Evolutionary conservation across 2,329 filamentous ascomycete genomes (phyloP), one percentile per base, ranked within the genome.

Genomic region (Fulvia fulva): DNA sequence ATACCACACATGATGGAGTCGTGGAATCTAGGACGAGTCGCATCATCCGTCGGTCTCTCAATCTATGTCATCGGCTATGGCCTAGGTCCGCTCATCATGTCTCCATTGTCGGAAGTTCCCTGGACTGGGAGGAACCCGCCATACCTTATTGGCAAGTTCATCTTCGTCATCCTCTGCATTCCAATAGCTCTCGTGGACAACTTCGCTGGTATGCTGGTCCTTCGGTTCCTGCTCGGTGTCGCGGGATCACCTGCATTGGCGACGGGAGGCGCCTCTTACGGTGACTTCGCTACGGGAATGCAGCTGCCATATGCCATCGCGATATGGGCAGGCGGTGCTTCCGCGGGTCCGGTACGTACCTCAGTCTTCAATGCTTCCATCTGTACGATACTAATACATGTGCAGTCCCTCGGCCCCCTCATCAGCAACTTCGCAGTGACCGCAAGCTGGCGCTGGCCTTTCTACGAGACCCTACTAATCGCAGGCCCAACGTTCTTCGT

Each of bases 231-330:
- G 2, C 82, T 84, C 59, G 86, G 85, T 1, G 86, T 87, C 76
- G 85, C 87, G 63, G 84, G 85, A 6, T 84, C 80, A 9, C n/a
- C 86, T 0, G 86, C 82, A 70, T 73, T 89, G 8, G 85, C 85
- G 0, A 87, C 80, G 14, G 78, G 77, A 4, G 78, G 76, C 7
- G 79, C 78, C 4, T 75, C 74, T 9, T 74, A 79, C 57, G 70
- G 71, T 28, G 78, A 80, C 53, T 58, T 65, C 30, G 63, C 49
- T 51, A 44, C 62, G 85, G 47, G 23, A 2, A 11, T 82, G 26
- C 71, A 76, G 51, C 69, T 78, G 0, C 75, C 76, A 0, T 77
- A 77, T 44, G 74, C 71, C 0, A 65, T 78, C 11, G 72, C 69
- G 0, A 63, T 77, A 1, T 78, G 76, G 76, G 73, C 74, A 0